Conservation (phyloP, 225 moss, liverwort and hornwort species). For the Takakia lepidozioides region DNA sequence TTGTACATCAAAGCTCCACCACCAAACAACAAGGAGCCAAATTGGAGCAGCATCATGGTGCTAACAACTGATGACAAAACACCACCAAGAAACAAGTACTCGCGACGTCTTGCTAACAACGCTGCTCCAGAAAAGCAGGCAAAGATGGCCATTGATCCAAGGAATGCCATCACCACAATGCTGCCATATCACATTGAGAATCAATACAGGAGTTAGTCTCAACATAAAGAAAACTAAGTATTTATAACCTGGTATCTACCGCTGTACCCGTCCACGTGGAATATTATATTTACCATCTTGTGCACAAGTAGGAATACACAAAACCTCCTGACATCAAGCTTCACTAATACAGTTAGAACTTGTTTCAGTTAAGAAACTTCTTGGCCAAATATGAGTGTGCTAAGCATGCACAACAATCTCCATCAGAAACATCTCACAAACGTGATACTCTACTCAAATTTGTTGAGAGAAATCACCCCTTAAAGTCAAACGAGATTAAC, state of each 20-base stretch:
- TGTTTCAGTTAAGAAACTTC: no score
- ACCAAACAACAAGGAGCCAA: conserved; percentile 73
- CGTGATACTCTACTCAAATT: no score
- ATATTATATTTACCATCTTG: not conserved
- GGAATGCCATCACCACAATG: conserved; percentile 61
- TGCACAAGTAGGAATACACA: not conserved
- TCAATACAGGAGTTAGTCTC: no score
- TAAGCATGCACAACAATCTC: no score
- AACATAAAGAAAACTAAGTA: no score
- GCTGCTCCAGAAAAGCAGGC: conserved; percentile 93
- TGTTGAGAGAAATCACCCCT: no score
- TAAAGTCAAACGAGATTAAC: no score
- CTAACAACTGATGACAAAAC: conserved; percentile 67
- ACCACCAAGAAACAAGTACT: conserved; percentile 79
- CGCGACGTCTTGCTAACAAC: conserved; percentile 77
- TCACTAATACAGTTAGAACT: no score
- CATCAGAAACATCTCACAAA: no score
- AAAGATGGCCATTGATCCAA: conserved; percentile 81
- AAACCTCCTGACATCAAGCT: no score
- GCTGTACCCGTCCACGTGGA: not conserved
- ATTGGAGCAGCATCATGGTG: conserved; percentile 69
- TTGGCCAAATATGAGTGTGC: no score
- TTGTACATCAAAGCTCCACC: conserved; percentile 70
- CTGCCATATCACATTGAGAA: conserved; percentile 28
- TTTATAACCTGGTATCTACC: not conserved